Conservation (phyloP, 805 yeast genomes). For the Jamesozyma lodderae region DNA sequence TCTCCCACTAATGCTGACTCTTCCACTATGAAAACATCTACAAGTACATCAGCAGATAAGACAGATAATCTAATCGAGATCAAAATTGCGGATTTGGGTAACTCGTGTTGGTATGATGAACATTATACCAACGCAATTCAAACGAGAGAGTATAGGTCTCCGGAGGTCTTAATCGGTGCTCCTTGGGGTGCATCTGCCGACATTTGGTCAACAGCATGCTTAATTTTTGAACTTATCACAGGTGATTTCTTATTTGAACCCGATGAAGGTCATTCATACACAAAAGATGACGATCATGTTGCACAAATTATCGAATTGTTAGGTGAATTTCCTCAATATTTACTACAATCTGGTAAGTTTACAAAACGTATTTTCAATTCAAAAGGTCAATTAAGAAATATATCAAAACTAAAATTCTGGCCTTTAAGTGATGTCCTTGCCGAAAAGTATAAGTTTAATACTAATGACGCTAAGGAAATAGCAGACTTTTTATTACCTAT, state of each 20-base stretch:
- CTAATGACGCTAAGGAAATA: slow-evolving; percentile 60
- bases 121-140: slow-evolving; percentile 87
- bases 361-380: slow-evolving; percentile 55
- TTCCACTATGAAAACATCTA: neutral
- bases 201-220: slow-evolving; percentile 92
- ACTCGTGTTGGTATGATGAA: slow-evolving; percentile 72
- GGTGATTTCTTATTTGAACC: slow-evolving; percentile 96
- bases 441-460: slow-evolving; percentile 75
- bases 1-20: too few relatives aligned
- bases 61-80: slow-evolving; percentile 53
- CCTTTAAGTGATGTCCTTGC: slow-evolving; percentile 67
- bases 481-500: slow-evolving; percentile 76
- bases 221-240: slow-evolving; percentile 81
- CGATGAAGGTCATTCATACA: slow-evolving; percentile 55
- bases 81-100: slow-evolving; percentile 89
- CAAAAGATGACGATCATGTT: slow-evolving; percentile 90
- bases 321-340: slow-evolving; percentile 55
- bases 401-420: slow-evolving; percentile 83
- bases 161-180: slow-evolving; percentile 73
- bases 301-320: slow-evolving; percentile 87
- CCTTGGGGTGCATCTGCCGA: slow-evolving; percentile 95
- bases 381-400: slow-evolving; percentile 65
- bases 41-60: slow-evolving; percentile 1
- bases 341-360: slow-evolving; percentile 53
- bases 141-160: slow-evolving; percentile 87